phyloP scores from a whole-genome alignment of 2,329 filamentous ascomycete genomes.

The Cladophialophora psammophila region DNA sequence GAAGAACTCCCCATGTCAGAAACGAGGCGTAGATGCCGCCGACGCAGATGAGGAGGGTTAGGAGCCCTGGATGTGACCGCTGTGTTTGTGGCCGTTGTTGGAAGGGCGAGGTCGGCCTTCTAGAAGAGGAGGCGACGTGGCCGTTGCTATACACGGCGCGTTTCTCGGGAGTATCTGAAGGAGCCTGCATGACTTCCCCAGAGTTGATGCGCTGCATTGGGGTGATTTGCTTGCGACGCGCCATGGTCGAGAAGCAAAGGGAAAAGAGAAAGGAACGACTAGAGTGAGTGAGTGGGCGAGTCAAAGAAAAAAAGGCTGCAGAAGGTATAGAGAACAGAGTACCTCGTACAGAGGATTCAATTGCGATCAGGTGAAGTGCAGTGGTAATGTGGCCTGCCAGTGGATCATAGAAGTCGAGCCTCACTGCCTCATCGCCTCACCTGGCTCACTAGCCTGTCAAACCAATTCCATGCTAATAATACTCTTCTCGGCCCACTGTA shows the following conservation, averaged over 20 bases:
- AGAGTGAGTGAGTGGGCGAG: conserved; percentile 1
- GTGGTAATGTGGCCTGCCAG: conserved; percentile 3
- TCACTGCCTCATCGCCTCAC: too few species aligned
- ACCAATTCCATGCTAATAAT: not conserved
- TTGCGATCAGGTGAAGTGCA: not conserved
- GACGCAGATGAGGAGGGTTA: conserved; percentile 86
- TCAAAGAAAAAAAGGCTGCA: not conserved
- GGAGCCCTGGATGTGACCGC: conserved; percentile 61
- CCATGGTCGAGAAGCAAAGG: conserved; percentile 59
- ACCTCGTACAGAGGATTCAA: not conserved
- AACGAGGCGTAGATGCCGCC: conserved; percentile 96
- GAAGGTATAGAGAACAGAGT: not conserved
- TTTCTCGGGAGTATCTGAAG: conserved; percentile 45
- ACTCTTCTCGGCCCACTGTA: not conserved
- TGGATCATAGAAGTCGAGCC: not conserved
- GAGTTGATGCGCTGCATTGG: conserved; percentile 71
- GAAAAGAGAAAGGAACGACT: conserved; percentile 26
- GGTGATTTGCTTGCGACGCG: conserved; percentile 71
- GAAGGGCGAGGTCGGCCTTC: not conserved
- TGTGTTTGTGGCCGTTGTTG: conserved; percentile 18
- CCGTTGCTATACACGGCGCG: conserved; percentile 46
- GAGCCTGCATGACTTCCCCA: conserved; percentile 65
- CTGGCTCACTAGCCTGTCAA: too few species aligned
- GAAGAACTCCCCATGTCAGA: conserved; percentile 93
- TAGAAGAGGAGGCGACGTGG: conserved; percentile 33